phyloP scores from a whole-genome alignment of 108 stramenopile genomes.

The Phaeodactylum tricornutum region DNA sequence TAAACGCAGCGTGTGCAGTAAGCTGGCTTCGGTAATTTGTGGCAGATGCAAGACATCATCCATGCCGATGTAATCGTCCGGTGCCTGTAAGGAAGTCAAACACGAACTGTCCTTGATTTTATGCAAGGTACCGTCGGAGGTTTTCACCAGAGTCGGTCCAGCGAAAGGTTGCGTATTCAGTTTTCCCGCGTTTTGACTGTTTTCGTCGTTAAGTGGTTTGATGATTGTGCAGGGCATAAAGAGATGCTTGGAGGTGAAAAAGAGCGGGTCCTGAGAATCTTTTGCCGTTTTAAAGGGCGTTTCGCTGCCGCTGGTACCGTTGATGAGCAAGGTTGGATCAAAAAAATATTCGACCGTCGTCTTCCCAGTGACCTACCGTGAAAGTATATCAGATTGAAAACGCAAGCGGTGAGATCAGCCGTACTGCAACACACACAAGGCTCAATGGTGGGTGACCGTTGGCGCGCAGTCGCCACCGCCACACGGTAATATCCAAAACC shows the following conservation, averaged over 20 bases:
- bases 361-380: conserved; percentile 79
- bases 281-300: background rate
- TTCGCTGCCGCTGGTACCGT: conserved; percentile 4
- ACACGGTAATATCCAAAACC: too few species aligned
- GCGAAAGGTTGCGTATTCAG: conserved; percentile 3
- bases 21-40: conserved; percentile 68
- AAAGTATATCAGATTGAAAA: too few species aligned
- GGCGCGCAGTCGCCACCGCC: too few species aligned
- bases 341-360: conserved; percentile 78
- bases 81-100: conserved; percentile 41
- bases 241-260: conserved; percentile 52
- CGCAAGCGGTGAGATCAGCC: too few species aligned
- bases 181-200: conserved; percentile 8
- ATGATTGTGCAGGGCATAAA: conserved; percentile 74
- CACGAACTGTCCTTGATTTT: conserved; percentile 51
- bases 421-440: too few species aligned
- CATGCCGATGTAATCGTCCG: conserved; percentile 67
- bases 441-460: too few species aligned
- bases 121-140: conserved; percentile 71
- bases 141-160: conserved; percentile 73
- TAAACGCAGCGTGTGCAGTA: conserved; percentile 79
- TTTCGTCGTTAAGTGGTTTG: conserved; percentile 46
- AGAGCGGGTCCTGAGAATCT: conserved; percentile 9
- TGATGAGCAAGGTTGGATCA: conserved; percentile 56
- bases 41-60: conserved; percentile 78